Conservation (phyloP, 2,329 filamentous ascomycete species). For the Penicillium sp. region DNA sequence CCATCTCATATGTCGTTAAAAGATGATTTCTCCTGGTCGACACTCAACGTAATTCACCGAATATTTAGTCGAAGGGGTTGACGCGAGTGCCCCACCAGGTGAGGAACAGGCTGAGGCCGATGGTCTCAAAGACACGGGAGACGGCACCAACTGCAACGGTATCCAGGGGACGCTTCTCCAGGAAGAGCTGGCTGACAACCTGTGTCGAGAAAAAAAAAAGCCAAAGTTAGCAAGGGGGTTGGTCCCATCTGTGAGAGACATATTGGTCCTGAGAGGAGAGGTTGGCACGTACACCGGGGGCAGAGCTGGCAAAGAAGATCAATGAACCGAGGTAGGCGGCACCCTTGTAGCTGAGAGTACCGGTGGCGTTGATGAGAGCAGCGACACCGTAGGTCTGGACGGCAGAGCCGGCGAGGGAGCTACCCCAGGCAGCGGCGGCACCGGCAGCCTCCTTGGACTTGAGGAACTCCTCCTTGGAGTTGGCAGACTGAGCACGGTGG, state of each 20-base stretch:
- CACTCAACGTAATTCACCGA: not conserved
- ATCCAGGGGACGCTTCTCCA: slow-evolving; percentile 87
- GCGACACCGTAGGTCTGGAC: slow-evolving; percentile 86
- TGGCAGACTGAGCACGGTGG: slow-evolving; percentile 81
- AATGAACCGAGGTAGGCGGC: slow-evolving; percentile 86
- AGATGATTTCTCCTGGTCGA: not conserved
- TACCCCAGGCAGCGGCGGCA: slow-evolving; percentile 83
- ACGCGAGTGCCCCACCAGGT: slow-evolving; percentile 97
- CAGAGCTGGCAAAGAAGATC: slow-evolving; percentile 86
- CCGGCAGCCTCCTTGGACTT: slow-evolving; percentile 86
- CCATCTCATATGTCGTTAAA: not conserved
- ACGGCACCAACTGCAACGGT: slow-evolving; percentile 79
- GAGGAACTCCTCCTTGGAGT: slow-evolving; percentile 95
- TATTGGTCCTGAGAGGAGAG: slow-evolving; percentile 4
- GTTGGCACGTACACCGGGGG: slow-evolving; percentile 64
- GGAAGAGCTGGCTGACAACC: slow-evolving; percentile 80
- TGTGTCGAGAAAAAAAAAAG: slow-evolving; percentile 32
- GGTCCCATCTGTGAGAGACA: not conserved
- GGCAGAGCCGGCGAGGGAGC: slow-evolving; percentile 79
- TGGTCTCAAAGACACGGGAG: slow-evolving; percentile 83
- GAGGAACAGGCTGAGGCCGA: slow-evolving; percentile 84
- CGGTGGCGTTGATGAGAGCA: slow-evolving; percentile 88
- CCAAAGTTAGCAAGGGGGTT: no score
- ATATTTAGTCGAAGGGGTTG: slow-evolving; percentile 74
- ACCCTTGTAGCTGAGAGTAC: slow-evolving; percentile 93